Evolutionary conservation across 306 rosid species (phyloP).

Genomic region (Casuarina equisetifolia): DNA sequence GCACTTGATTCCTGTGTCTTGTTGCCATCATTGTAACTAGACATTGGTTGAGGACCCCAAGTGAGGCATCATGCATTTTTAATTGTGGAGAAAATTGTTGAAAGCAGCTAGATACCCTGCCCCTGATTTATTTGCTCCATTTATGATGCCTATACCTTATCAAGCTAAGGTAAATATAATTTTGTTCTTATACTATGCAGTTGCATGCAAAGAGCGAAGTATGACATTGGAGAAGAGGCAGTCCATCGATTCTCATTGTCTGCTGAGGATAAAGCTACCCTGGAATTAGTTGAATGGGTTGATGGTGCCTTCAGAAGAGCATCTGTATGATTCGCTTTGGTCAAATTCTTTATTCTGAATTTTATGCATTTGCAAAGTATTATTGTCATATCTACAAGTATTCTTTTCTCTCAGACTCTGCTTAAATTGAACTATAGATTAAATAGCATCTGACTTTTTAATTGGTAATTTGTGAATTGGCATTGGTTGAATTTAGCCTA

Average conservation of each 20-base stretch:
- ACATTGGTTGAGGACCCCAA: background rate
- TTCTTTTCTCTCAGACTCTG: background rate
- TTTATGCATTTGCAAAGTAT: constrained; percentile 27
- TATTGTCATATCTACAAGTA: constrained; percentile 1
- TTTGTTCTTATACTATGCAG: constrained; percentile 45
- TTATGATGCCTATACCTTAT: background rate
- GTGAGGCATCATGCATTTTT: background rate
- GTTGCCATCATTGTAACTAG: background rate
- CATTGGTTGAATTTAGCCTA: background rate
- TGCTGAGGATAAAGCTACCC: constrained; percentile 97
- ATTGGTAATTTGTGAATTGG: background rate
- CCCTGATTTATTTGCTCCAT: background rate
- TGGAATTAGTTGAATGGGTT: constrained; percentile 98
- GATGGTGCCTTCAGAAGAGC: constrained; percentile 77
- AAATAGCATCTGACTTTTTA: background rate
- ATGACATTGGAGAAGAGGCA: constrained; percentile 95
- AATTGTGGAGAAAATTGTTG: background rate
- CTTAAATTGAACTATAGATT: background rate
- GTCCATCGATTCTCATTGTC: constrained; percentile 94
- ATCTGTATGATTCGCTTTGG: constrained; percentile 61
- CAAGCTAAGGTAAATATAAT: background rate
- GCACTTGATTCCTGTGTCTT: background rate
- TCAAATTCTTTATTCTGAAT: constrained; percentile 21
- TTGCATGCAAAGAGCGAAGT: constrained; percentile 98
- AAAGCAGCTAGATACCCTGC: background rate